Percentiles rank a stretch among this genome's conserved stretches.
Evolutionary conservation across 208 protist species (phyloP).

Genomic region (Acanthamoeba divionensis): DNA sequence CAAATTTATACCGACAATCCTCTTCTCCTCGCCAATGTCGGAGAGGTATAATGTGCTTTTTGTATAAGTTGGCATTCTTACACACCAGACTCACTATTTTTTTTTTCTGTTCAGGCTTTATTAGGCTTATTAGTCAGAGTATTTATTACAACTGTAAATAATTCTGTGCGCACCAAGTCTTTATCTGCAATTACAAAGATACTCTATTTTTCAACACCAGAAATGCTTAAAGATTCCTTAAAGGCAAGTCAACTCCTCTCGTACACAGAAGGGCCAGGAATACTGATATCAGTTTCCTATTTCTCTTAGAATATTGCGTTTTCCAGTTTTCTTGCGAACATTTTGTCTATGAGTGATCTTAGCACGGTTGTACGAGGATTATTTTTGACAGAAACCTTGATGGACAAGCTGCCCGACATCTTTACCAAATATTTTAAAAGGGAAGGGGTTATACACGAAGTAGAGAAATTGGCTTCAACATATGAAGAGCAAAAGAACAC

Average conservation of each 20-base stretch:
- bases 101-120: background rate
- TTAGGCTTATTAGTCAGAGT: constrained; percentile 49
- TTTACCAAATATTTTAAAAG: constrained; percentile 66
- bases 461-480: background rate
- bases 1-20: background rate
- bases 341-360: constrained; percentile 52
- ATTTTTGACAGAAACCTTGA: constrained; percentile 67
- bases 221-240: constrained; percentile 56
- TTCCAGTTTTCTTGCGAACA: constrained; percentile 61
- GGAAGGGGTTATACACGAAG: constrained; percentile 72
- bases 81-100: background rate
- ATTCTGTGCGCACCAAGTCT: constrained; percentile 54
- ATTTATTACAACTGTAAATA: constrained; percentile 63
- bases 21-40: background rate
- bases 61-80: background rate
- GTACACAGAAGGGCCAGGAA: background rate
- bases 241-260: background rate
- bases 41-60: background rate
- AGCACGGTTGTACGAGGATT: constrained; percentile 52
- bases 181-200: constrained; percentile 64
- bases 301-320: constrained; percentile 49
- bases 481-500: no score
- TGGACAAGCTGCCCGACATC: constrained; percentile 71
- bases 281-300: background rate
- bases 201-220: constrained; percentile 57